Evolutionary conservation across 164 flowering plant species (phyloP), one percentile per base, ranked within the genome.

Genomic region (Tetrastigma voinierianum): DNA sequence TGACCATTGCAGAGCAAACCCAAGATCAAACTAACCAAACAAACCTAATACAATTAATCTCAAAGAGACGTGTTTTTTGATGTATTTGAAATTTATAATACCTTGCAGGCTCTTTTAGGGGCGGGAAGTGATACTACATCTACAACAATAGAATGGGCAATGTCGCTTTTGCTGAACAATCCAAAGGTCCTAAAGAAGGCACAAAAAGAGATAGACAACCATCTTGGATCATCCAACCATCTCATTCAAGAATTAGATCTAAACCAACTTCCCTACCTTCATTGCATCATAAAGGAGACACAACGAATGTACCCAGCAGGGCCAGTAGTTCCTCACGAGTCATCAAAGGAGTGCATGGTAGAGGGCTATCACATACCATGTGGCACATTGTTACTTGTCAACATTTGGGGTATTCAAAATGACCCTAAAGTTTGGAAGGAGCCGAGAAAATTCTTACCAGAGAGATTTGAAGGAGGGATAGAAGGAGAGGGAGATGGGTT

Each of bases 341-440:
- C n/a, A n/a, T n/a, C n/a, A n/a, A n/a, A n/a, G n/a, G 79, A 72
- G n/a, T 76, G 79, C 69, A 58, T 7, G 0, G 67, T 82, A 1
- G 81, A 76, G 9, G 83, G 81, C 1, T 77, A 44, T 25, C 46
- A 45, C 0, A 64, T 82, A 2, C 83, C 82, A 2, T 58, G 75
- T 2, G 82, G 77, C 32, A 80, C 86, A 1, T 77, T 75, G 72
- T 46, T 82, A 17, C 32, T 79, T 8, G 76, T 79, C 20, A 82
- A 82, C 56, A 0, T 43, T 12, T 79, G 82, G 83, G 81, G 74
- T 10, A 73, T 82, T 16, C 82, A 79, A 8, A 72, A 79, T 46
- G 76, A 79, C 43, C 77, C 81, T 0, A 54, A 49, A 9, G 1
- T 66, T 4, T 79, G 85, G 85, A 59, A 45, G 7, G 73, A 82